These are phyloP conservation scores for Omphalotus guepiniiformis DNA, from an alignment of 768 basidiomycete species.

Conservation along the genomic window DNA sequence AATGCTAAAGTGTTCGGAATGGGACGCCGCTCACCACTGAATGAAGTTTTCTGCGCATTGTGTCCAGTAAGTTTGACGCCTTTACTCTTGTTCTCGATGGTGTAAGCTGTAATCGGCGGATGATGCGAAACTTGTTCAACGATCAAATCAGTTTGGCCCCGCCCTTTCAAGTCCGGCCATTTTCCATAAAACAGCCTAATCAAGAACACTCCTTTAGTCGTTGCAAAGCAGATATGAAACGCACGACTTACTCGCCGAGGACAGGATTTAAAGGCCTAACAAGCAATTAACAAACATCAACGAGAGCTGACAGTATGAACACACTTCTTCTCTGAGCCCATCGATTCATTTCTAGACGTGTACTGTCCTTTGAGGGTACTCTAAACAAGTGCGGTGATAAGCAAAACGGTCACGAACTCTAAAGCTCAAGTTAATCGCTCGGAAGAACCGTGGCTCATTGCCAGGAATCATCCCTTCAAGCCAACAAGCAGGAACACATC, in stretches of 20 bases:
- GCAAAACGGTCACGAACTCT: too few relatives aligned
- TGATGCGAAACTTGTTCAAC: constrained; percentile 99
- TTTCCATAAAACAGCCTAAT: constrained; percentile 78
- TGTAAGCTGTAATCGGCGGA: constrained; percentile 82
- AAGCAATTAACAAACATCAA: constrained; percentile 9
- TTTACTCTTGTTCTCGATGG: constrained; percentile 77
- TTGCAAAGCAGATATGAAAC: background rate
- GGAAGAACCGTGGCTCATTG: too few relatives aligned
- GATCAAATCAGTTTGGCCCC: constrained; percentile 77
- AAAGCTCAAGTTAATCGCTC: too few relatives aligned
- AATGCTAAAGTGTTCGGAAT: too few relatives aligned
- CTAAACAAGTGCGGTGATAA: constrained; percentile 27
- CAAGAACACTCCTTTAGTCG: background rate
- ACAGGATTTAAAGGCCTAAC: constrained; percentile 90
- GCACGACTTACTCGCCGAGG: constrained; percentile 72
- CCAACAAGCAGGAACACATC: background rate
- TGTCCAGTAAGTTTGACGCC: constrained; percentile 79
- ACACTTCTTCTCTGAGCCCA: constrained; percentile 97
- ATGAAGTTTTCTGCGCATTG: constrained; percentile 93
- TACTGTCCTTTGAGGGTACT: constrained; percentile 95
- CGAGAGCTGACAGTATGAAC: constrained; percentile 14
- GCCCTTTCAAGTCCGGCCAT: constrained; percentile 74
- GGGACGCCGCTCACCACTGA: constrained; percentile 53
- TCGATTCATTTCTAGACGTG: constrained; percentile 89
- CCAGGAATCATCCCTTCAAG: background rate